A percentile compares a stretch with the other conserved stretches of the same genome.
These are phyloP conservation scores for Mollisia scopiformis DNA, from an alignment of 2,329 filamentous ascomycete genomes.

Conservation along the genomic window DNA sequence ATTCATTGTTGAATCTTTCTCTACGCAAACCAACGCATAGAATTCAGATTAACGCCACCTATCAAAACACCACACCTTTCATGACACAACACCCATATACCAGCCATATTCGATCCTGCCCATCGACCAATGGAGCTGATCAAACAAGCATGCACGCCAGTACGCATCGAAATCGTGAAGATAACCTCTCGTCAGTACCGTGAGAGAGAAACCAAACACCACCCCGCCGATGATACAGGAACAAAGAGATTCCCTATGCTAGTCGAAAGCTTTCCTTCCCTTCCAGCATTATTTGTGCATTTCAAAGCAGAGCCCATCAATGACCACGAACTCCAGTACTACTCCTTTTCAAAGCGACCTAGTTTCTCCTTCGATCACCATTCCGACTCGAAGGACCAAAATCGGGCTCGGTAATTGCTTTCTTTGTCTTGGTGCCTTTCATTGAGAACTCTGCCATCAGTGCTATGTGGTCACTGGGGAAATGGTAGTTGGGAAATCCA, in stretches of 20 bases:
- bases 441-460: slow-evolving; percentile 71
- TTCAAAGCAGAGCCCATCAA: slow-evolving; percentile 22
- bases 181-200: slow-evolving; percentile 4
- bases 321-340: slow-evolving; percentile 13
- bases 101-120: not conserved
- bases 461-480: slow-evolving; percentile 74
- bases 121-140: not conserved
- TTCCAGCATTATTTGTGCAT: slow-evolving; percentile 15
- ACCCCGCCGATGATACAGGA: slow-evolving; percentile 23
- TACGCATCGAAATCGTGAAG: slow-evolving; percentile 13
- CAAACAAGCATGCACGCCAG: slow-evolving; percentile 13
- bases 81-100: slow-evolving; percentile 17
- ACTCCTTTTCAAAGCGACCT: not conserved
- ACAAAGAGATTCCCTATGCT: slow-evolving; percentile 18
- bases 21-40: not conserved
- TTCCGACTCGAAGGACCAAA: slow-evolving; percentile 36
- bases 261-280: not conserved
- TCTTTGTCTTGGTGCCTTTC: slow-evolving; percentile 60
- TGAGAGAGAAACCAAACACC: slow-evolving; percentile 29
- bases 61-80: slow-evolving; percentile 26
- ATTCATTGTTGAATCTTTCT: not conserved
- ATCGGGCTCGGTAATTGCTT: slow-evolving; percentile 34
- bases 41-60: slow-evolving; percentile 22
- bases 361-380: slow-evolving; percentile 23
- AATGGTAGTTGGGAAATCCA: slow-evolving; percentile 76